Base-by-base conservation (phyloP, 2,329 filamentous ascomycete genomes). In the Alternaria sp. region DNA sequence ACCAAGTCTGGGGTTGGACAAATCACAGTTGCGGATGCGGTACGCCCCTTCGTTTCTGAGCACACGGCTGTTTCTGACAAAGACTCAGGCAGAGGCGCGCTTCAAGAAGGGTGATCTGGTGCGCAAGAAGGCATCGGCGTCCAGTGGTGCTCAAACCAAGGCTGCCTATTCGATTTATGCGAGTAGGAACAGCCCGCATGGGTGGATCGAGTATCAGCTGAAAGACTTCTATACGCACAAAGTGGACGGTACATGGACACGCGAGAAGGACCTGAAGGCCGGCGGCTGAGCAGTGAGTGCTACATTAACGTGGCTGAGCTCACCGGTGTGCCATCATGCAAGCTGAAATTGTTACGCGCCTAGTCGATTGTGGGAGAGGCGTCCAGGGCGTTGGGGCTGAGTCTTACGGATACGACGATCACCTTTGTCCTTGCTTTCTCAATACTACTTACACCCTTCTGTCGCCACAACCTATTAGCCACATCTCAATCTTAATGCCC, bases 141-240 rank as follows among this genome's bases (percentile, higher is more conserved):
- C 57, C 23, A 60, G 60, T 17, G 72, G 69, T 5, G 33, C 48
- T 5, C 60, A 64, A 17, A 57, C 48, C 26, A 76, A 71, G 48
- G 70, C 67, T 24, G 61, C 48, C 40, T 76, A 65, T 40, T 66
- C 42, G 13, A 53, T 76, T n/a, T 45, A 56, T 41, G 52, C 23
- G 34, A 17, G 13, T 60, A 59, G 5, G 1, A 55, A 56, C 42
- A 65, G 21, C 8, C 48, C 39, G 3, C 57, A 50, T n/a, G 61
- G 54, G 3, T 75, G 61, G 50, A 62, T 56, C 17, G 71, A 76
- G 41, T 77, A 77, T 53, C 71, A 73, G 59, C 65, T 76, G 17
- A 36, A 51, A 5, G 66, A 70, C 21, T 21, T 24, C 10, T 37
- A 54, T 23, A 59, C 65, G 17, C 9, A 57, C 45, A 39, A 44